phyloP scores from a whole-genome alignment of 495 filamentous ascomycete species.

The Xylaria scruposa region DNA sequence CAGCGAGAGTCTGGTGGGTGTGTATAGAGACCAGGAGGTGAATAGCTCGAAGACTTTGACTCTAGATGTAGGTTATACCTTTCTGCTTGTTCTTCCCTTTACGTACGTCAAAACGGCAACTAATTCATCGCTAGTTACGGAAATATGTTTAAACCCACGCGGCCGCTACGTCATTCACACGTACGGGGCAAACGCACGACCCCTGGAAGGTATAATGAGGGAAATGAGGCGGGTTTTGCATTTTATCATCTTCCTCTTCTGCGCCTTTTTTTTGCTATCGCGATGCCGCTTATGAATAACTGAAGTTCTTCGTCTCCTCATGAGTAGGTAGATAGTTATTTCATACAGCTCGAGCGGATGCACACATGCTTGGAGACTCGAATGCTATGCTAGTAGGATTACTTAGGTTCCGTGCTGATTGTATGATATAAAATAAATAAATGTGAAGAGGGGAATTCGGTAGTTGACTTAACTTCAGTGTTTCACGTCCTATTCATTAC shows the following conservation, averaged over 20 bases:
- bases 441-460: background rate
- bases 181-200: background rate
- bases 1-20: constrained; percentile 91
- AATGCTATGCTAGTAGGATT: constrained; percentile 15
- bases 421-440: background rate
- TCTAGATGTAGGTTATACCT: constrained; percentile 77
- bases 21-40: constrained; percentile 91
- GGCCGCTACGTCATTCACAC: background rate
- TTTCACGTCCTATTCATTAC: too few species aligned
- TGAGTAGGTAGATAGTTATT: background rate
- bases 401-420: background rate
- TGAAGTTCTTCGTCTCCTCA: background rate
- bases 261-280: background rate
- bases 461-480: too few species aligned
- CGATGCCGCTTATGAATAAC: constrained; percentile 12
- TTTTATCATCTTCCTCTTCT: background rate
- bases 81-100: background rate
- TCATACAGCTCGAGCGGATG: background rate
- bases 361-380: constrained; percentile 14
- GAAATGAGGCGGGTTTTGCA: background rate
- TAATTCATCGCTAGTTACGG: constrained; percentile 31
- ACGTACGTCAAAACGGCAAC: background rate
- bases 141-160: constrained; percentile 35
- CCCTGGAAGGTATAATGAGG: background rate
- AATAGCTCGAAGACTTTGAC: constrained; percentile 90